Base-by-base conservation (phyloP, 108 stramenopile genomes). In the Tribonema minus region DNA sequence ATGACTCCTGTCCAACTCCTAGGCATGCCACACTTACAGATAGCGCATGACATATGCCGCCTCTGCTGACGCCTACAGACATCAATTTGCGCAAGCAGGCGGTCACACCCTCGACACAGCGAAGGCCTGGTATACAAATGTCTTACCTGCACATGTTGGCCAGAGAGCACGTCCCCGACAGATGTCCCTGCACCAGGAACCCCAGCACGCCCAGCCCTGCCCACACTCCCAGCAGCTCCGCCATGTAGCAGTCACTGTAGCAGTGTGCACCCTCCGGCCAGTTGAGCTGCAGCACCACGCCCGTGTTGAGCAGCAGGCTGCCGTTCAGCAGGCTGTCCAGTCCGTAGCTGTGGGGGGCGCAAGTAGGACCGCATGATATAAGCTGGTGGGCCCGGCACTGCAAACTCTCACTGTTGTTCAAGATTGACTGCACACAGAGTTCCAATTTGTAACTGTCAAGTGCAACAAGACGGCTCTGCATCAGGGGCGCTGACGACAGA, bases 191-290 rank as follows among this genome's bases (percentile, higher is more conserved):
- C 36, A 62, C 37, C 23, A 39, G 38, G 12, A 72, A n/a, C 29
- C 71, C 71, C 15, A 72, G 6, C 61, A 31, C 30, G 5, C 61
- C 25, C 1, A 72, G 61, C 61, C 33, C 61, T 5, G 61, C 71
- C 71, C 71, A 72, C 38, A 23, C 30, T 0, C 61, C 31, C 15
- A 72, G 27, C 38, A 72, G 30, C 37, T 20, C 9, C 31, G 71
- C 61, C 37, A 72, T 30, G 26, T 63, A 37, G 71, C 71, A 72
- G 61, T 72, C 61, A 0, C 29, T 34, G 61, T 37, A 63, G 71
- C 61, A 63, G 59, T 70, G 54, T 0, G 5, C 15, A 25, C 20
- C 32, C 26, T 28, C 69, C 32, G 46, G n/a, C 69, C 69, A 70
- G 0, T 58, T 70, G 69, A 46, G 30, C 12, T 32, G 3, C 30